Percentiles rank a stretch among this genome's conserved stretches.
Conservation (phyloP, 768 basidiomycete genomes). For the Mycena floridula region DNA sequence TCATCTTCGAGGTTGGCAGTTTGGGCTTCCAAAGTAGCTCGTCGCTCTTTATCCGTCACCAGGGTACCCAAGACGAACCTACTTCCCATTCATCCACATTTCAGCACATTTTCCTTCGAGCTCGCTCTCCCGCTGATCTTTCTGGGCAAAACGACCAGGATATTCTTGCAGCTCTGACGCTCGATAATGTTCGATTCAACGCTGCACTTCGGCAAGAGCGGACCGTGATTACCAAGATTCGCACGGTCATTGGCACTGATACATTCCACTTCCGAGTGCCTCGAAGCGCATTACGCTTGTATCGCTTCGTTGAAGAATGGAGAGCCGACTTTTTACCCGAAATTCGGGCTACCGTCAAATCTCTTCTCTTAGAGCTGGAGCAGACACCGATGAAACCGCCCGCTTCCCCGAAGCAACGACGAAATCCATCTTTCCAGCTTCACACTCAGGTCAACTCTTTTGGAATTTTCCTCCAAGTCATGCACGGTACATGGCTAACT, state of each 20-base stretch:
- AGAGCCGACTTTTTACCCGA: slow-evolving; percentile 71
- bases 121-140: slow-evolving; percentile 42
- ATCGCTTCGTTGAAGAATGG: slow-evolving; percentile 81
- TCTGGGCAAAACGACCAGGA: slow-evolving; percentile 39
- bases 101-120: slow-evolving; percentile 48
- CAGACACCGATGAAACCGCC: slow-evolving; percentile 31
- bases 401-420: slow-evolving; percentile 19
- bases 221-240: slow-evolving; percentile 28
- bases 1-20: slow-evolving; percentile 56
- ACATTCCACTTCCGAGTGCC: slow-evolving; percentile 57
- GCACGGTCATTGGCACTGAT: slow-evolving; percentile 38
- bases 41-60: slow-evolving; percentile 24
- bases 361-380: slow-evolving; percentile 58
- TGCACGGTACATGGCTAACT: slow-evolving; percentile 85
- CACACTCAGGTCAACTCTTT: slow-evolving; percentile 46
- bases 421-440: slow-evolving; percentile 35
- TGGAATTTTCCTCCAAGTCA: slow-evolving; percentile 68
- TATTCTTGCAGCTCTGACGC: slow-evolving; percentile 54
- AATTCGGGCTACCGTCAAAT: slow-evolving; percentile 60
- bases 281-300: slow-evolving; percentile 74
- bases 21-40: slow-evolving; percentile 32
- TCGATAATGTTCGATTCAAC: slow-evolving; percentile 41
- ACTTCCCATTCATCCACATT: slow-evolving; percentile 44
- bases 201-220: slow-evolving; percentile 41
- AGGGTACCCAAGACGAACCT: slow-evolving; percentile 36